phyloP scores from a whole-genome alignment of 2,329 filamentous ascomycete species.

The Scedosporium apiospermum region DNA sequence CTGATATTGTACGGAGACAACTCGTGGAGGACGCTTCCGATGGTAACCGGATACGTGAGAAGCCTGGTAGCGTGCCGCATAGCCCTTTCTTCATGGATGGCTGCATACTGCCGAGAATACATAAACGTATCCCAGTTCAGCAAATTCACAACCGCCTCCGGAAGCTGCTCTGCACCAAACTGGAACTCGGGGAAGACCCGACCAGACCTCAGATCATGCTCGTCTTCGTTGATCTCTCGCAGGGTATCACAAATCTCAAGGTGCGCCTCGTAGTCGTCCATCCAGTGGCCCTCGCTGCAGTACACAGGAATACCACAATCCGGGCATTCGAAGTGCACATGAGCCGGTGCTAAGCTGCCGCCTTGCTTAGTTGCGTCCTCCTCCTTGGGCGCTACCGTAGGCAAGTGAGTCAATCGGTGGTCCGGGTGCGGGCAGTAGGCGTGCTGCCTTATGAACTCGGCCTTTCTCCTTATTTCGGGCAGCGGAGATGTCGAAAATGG shows the following conservation, averaged over 20 bases:
- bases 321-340: constrained; percentile 89
- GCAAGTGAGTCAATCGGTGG: constrained; percentile 65
- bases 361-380: constrained; percentile 40
- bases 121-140: constrained; percentile 97
- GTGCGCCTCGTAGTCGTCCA: constrained; percentile 89
- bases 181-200: constrained; percentile 90
- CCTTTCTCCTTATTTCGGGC: constrained; percentile 75
- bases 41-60: constrained; percentile 85
- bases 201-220: constrained; percentile 86
- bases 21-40: constrained; percentile 88
- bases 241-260: constrained; percentile 86
- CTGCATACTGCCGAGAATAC: constrained; percentile 84
- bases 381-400: constrained; percentile 54
- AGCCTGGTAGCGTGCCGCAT: constrained; percentile 90
- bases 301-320: constrained; percentile 93
- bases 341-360: constrained; percentile 57
- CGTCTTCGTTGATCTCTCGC: constrained; percentile 92
- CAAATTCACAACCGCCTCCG: constrained; percentile 92
- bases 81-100: constrained; percentile 80
- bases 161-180: constrained; percentile 80
- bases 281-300: constrained; percentile 92
- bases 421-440: constrained; percentile 88
- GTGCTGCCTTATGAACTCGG: constrained; percentile 85
- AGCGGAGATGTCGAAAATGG: constrained; percentile 83
- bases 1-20: constrained; percentile 84